These are phyloP conservation scores for Mesembryanthemum crystallinum DNA, from an alignment of 148 eudicot species.

Conservation along the genomic window DNA sequence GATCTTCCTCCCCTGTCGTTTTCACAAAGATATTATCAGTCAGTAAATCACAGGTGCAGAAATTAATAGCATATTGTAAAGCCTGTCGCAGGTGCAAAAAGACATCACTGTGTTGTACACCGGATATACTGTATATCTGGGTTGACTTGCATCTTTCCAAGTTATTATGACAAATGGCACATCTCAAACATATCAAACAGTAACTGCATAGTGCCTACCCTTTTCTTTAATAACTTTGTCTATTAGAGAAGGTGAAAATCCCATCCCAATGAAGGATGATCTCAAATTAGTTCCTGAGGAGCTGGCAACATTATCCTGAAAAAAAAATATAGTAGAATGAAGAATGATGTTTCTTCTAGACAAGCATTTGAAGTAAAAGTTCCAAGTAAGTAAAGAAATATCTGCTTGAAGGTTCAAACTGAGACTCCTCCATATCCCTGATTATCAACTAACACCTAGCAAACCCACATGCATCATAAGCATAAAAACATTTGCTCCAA, in stretches of 20 bases:
- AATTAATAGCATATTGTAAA: neutral
- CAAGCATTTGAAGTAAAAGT: neutral
- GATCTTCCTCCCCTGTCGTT: constrained; percentile 66
- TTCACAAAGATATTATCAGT: constrained; percentile 10
- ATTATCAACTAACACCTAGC: too few relatives aligned
- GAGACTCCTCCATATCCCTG: neutral
- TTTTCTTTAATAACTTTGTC: constrained; percentile 50
- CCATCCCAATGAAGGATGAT: constrained; percentile 81
- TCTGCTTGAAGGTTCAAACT: neutral
- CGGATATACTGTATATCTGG: neutral
- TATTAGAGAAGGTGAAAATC: constrained; percentile 69
- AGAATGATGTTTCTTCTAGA: neutral
- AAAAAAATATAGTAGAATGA: neutral
- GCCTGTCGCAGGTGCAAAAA: neutral
- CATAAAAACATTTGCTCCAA: too few relatives aligned
- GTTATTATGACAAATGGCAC: neutral
- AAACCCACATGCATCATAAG: too few relatives aligned
- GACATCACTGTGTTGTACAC: neutral
- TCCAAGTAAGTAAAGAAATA: neutral
- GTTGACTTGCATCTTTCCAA: neutral
- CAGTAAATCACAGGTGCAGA: neutral
- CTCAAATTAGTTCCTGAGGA: constrained; percentile 79
- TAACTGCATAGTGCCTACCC: constrained; percentile 10
- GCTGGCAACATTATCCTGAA: constrained; percentile 75
- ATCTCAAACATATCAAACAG: neutral